phyloP scores from a whole-genome alignment of 129 eudicot species.

The Solidago caesia region DNA sequence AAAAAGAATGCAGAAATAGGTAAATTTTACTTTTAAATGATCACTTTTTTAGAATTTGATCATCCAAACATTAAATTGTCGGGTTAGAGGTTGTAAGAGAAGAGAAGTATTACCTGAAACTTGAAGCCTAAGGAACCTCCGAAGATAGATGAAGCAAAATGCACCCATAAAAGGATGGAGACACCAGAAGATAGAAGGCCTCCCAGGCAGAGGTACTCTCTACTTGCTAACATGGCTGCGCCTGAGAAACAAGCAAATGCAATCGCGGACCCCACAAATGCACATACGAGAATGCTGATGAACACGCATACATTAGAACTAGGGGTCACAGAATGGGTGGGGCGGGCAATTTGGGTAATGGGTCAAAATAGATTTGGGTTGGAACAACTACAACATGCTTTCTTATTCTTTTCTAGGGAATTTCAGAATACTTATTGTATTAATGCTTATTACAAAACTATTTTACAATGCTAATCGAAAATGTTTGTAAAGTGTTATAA shows the following conservation, averaged over 20 bases:
- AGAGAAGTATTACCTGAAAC: conserved; percentile 50
- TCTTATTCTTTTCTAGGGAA: background rate
- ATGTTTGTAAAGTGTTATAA: background rate
- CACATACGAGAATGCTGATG: conserved; percentile 61
- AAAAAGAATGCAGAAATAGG: too few species aligned
- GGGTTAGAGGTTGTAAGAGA: background rate
- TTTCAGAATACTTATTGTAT: too few species aligned
- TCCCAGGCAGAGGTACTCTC: conserved; percentile 65
- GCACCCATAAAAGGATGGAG: conserved; percentile 66
- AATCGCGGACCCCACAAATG: conserved; percentile 70
- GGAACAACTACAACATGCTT: background rate
- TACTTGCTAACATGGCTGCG: conserved; percentile 71
- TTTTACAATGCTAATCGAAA: too few species aligned
- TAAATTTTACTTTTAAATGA: too few species aligned
- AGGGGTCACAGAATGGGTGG: background rate
- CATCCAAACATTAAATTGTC: background rate
- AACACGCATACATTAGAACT: background rate
- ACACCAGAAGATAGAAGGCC: conserved; percentile 68
- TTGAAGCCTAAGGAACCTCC: conserved; percentile 61
- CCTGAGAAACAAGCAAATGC: conserved; percentile 74
- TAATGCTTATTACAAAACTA: too few species aligned
- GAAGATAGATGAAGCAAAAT: conserved; percentile 61
- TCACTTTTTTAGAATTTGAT: background rate
- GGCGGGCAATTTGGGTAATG: background rate
- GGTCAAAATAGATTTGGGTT: background rate